Evolutionary conservation across 2,329 filamentous ascomycete genomes (phyloP).

Genomic region (Fusarium falciforme): DNA sequence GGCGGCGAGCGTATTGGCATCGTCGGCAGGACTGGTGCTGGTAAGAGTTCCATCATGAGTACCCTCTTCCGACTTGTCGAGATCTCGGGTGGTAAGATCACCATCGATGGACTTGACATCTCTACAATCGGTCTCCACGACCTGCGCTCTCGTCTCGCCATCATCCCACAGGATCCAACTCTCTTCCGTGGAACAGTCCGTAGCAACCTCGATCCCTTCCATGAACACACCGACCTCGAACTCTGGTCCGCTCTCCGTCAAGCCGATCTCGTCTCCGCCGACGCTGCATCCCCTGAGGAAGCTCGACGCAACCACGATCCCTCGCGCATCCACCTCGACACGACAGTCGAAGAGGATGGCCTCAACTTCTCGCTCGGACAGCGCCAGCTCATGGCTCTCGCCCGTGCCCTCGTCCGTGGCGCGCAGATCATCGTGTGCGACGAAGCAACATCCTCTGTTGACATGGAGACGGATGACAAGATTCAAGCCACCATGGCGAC

Average conservation of each 20-base stretch:
- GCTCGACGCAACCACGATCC: conserved; percentile 73
- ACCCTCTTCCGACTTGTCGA: conserved; percentile 82
- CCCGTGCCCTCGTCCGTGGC: conserved; percentile 86
- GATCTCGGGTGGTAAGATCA: conserved; percentile 70
- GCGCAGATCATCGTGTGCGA: conserved; percentile 96
- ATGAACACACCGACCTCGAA: conserved; percentile 80
- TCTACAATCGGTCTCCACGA: conserved; percentile 79
- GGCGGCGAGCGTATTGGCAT: conserved; percentile 85
- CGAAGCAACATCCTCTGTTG: conserved; percentile 92
- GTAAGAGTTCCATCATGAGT: conserved; percentile 87
- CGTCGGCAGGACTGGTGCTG: conserved; percentile 83
- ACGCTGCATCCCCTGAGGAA: conserved; percentile 75
- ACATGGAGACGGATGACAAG: conserved; percentile 97
- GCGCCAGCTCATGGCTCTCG: conserved; percentile 93
- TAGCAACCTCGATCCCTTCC: conserved; percentile 83
- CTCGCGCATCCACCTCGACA: conserved; percentile 82
- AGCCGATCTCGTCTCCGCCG: conserved; percentile 74
- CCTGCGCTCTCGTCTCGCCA: conserved; percentile 79
- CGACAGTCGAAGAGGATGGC: conserved; percentile 89
- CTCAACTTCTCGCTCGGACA: conserved; percentile 96
- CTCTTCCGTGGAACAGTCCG: conserved; percentile 85
- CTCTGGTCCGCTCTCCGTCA: conserved; percentile 83
- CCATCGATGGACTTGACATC: conserved; percentile 76
- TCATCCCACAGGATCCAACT: conserved; percentile 87
- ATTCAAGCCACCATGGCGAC: conserved; percentile 90